Evolutionary conservation across 306 rosid species (phyloP), one percentile per base, ranked within the genome.

Genomic region (Castanea sativa): DNA sequence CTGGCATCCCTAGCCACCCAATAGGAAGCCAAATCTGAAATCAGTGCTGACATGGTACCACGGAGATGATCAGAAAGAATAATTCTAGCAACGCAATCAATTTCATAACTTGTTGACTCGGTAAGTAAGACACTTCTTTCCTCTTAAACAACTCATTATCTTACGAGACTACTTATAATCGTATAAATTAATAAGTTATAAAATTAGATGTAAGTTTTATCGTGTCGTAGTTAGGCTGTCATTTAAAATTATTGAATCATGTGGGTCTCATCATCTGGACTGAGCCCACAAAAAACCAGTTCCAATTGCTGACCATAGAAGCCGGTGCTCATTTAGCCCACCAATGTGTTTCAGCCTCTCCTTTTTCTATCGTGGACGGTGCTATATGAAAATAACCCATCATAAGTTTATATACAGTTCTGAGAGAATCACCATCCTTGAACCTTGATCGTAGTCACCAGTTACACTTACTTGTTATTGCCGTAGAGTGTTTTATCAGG

Each of bases 31-130:
- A 13, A 49, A 21, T 4, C 12, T 5, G 32, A 23, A 71, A 49
- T 27, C 32, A 74, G 27, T 6, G 73, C 79, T 69, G 85, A 68
- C 80, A 11, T 43, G 73, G 65, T 13, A 76, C 71, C 85, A 73
- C 83, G 75, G 19, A 63, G 21, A 63, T 73, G 27, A 4, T 78
- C 9, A 35, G 64, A 19, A 2, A 38, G 11, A 2, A 38, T 38
- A 8, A 7, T 38, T 38, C 45, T 0, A 8, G 2, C 45, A 1
- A 5, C 41, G 2, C 2, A 35, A 5, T 5, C 7, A 33, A 5
- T 33, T 33, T 33, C 7, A 5, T 0, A 5, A 4, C 0, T 4
- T 32, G 0, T 32, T 32, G 35, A 32, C 1, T 23, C 23, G 23
- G 23, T 23, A 1, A 23, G 23, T 23, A 23, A 23, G 23, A 23